These are phyloP conservation scores for Collybiopsis luxurians DNA, from an alignment of 768 basidiomycete genomes.

Conservation along the genomic window DNA sequence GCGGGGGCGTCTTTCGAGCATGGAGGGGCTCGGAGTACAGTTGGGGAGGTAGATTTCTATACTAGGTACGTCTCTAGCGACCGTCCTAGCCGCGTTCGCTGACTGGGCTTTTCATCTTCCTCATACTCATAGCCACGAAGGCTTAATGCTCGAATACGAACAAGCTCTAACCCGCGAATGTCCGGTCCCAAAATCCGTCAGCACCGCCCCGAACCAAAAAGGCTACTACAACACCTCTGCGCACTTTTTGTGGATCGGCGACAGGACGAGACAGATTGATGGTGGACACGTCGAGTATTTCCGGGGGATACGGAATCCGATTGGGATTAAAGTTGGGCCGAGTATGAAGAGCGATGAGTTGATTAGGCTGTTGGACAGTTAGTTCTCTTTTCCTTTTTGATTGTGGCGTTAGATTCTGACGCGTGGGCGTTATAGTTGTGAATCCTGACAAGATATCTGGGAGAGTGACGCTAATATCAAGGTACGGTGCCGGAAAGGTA, in stretches of 20 bases:
- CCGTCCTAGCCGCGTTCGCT: no score
- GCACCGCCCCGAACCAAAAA: slow-evolving; percentile 15
- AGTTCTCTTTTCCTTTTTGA: slow-evolving; percentile 22
- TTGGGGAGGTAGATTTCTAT: slow-evolving; percentile 92
- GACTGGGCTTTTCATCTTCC: background rate
- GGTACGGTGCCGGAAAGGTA: slow-evolving; percentile 90
- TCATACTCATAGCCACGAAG: slow-evolving; percentile 68
- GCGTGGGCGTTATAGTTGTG: slow-evolving; percentile 53
- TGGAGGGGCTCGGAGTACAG: slow-evolving; percentile 65
- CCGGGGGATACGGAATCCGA: slow-evolving; percentile 87
- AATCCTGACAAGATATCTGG: slow-evolving; percentile 84
- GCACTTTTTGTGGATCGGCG: slow-evolving; percentile 97
- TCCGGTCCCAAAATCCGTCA: slow-evolving; percentile 30
- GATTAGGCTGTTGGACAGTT: slow-evolving; percentile 71
- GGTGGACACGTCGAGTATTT: slow-evolving; percentile 98
- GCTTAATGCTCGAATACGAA: slow-evolving; percentile 90
- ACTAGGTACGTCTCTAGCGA: slow-evolving; percentile 71
- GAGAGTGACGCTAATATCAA: slow-evolving; percentile 85
- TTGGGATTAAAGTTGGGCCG: slow-evolving; percentile 96
- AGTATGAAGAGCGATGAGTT: slow-evolving; percentile 80
- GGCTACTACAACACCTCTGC: slow-evolving; percentile 88
- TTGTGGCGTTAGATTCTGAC: background rate
- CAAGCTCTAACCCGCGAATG: slow-evolving; percentile 82
- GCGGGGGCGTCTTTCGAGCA: slow-evolving; percentile 56
- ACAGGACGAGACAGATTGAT: slow-evolving; percentile 87